Percentiles rank a stretch among this genome's conserved stretches.
These are phyloP conservation scores for Hyparrhenia diplandra DNA, from an alignment of 176 grass and related monocot species.

Conservation along the genomic window DNA sequence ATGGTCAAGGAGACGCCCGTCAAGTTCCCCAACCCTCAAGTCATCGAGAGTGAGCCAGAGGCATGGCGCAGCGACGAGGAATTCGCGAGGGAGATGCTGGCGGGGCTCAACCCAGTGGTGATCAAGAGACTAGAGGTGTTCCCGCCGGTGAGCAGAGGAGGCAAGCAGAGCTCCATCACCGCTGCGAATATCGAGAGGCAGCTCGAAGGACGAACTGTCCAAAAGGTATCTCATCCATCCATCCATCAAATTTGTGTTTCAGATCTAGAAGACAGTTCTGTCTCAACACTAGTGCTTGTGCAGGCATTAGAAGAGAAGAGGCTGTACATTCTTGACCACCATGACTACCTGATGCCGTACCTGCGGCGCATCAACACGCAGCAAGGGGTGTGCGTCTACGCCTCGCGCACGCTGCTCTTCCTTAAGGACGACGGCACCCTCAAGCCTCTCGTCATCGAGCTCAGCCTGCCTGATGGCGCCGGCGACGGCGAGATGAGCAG, in stretches of 20 bases:
- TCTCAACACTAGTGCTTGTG: neutral
- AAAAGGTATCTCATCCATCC: conserved; percentile 12
- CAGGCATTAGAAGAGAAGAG: conserved; percentile 51
- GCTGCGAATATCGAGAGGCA: conserved; percentile 31
- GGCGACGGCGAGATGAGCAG: conserved; percentile 37
- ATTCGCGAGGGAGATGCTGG: conserved; percentile 86
- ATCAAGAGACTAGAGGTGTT: conserved; percentile 66
- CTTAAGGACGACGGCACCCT: conserved; percentile 58
- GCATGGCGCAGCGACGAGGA: conserved; percentile 91
- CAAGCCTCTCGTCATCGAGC: conserved; percentile 66
- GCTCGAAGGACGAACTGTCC: conserved; percentile 40
- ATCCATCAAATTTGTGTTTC: too few species aligned
- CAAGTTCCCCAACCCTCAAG: conserved; percentile 77
- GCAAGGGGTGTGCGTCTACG: conserved; percentile 61
- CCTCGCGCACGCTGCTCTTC: conserved; percentile 88
- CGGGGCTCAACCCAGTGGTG: conserved; percentile 73
- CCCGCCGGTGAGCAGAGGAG: conserved; percentile 54
- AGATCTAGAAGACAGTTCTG: too few species aligned
- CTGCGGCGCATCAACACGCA: conserved; percentile 65
- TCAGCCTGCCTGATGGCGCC: conserved; percentile 40
- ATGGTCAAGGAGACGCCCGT: conserved; percentile 54
- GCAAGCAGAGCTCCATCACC: conserved; percentile 49
- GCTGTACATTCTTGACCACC: conserved; percentile 83
- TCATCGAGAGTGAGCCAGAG: conserved; percentile 63
- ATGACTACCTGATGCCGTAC: conserved; percentile 90